Evolutionary conservation across 2,329 filamentous ascomycete genomes (phyloP), one percentile per base, ranked within the genome.

Genomic region (Cladorrhinum sp.): DNA sequence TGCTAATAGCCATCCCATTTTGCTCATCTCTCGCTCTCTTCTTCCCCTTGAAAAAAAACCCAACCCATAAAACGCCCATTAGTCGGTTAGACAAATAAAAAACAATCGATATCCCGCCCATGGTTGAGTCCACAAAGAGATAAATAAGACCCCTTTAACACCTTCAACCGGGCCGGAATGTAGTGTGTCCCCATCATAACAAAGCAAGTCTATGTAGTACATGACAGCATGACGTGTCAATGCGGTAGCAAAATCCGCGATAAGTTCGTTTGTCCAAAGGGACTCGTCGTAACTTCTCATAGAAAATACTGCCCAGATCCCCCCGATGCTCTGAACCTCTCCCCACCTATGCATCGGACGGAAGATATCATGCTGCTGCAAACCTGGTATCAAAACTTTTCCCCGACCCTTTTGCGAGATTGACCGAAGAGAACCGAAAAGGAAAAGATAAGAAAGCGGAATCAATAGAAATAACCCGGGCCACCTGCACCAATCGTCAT

Each of bases 331-430:
- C 20, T n/a, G 59, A 50, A 60, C 41, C 50, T 55, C 51, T 58
- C 54, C 55, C 41, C 41, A 45, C 50, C 48, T 51, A 58, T 45
- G 59, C 57, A 61, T 62, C 57, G 51, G 62, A 64, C 57, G 61
- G 61, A 52, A 62, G 60, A 63, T 54, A 67, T 66, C 60, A 64
- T 66, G 64, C 63, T 63, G 62, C 58, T 64, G 61, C 57, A 64
- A 64, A 66, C 64, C 65, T 69, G 68, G 68, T 69, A 70, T 69
- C 68, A 70, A 69, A 70, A 69, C 67, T 69, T 70, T 70, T 69
- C 67, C 68, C 58, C 55, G 58, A 58, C 57, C 64, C 55, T 61
- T 58, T 58, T 61, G 63, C 60, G 50, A 64, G 59, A 64, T 61
- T 55, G 63, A 67, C 66, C 67, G 59, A 63, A 64, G 58, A 65